Conservation (phyloP, 345 rosid species). For the Eucalyptus caleyi region DNA sequence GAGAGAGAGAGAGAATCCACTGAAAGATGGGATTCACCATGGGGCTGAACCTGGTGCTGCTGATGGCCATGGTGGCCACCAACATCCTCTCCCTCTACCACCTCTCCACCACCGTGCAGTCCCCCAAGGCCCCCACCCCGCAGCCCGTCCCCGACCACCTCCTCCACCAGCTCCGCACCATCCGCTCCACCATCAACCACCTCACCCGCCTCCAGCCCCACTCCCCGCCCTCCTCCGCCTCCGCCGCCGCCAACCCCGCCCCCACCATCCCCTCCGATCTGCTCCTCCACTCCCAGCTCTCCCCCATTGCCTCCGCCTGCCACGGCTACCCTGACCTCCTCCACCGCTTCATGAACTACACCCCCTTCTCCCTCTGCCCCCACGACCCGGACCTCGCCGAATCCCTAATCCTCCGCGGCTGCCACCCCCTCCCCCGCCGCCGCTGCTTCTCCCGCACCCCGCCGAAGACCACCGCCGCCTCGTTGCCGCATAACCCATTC, state of each 20-base stretch:
- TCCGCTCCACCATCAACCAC: slow-evolving; percentile 90
- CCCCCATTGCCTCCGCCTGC: slow-evolving; percentile 85
- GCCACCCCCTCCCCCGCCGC: slow-evolving; percentile 98
- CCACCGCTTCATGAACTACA: slow-evolving; percentile 74
- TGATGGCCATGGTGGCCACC: slow-evolving; percentile 93
- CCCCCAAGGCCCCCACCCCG: slow-evolving; percentile 35
- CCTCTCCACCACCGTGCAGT: slow-evolving; percentile 65
- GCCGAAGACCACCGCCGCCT: slow-evolving; percentile 19
- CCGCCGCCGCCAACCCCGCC: not conserved
- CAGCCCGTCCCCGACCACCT: slow-evolving; percentile 67
- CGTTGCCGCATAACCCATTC: slow-evolving; percentile 30
- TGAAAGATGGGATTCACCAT: slow-evolving; percentile 68
- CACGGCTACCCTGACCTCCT: slow-evolving; percentile 82
- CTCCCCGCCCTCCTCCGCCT: not conserved
- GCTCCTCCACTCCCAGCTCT: slow-evolving; percentile 62
- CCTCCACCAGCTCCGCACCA: slow-evolving; percentile 68
- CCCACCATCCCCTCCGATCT: slow-evolving; percentile 61
- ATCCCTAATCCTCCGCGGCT: slow-evolving; percentile 82
- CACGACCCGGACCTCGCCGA: slow-evolving; percentile 65
- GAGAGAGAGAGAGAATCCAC: not conserved
- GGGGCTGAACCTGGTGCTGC: slow-evolving; percentile 74
- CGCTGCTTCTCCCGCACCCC: slow-evolving; percentile 92
- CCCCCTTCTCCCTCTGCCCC: slow-evolving; percentile 80
- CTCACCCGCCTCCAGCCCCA: slow-evolving; percentile 67
- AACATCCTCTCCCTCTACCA: slow-evolving; percentile 94